Evolutionary conservation across 139 green algal species (phyloP).

Genomic region (Dunaliella primolecta): DNA sequence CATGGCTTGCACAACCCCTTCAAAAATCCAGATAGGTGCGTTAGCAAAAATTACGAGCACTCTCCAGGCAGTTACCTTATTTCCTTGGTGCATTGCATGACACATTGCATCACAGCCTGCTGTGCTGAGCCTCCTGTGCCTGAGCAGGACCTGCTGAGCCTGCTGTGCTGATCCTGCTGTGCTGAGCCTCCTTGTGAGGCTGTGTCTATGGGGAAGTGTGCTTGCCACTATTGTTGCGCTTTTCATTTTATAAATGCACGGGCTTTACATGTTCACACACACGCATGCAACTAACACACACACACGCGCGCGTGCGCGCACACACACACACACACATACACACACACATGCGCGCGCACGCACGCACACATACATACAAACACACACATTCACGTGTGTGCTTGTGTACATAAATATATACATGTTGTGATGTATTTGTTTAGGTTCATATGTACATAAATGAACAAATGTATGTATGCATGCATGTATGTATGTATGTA

Average conservation of each 20-base stretch:
- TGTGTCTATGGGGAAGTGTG: neutral
- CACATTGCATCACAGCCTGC: neutral
- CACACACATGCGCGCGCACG: neutral
- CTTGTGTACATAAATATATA: no score
- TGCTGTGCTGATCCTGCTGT: neutral
- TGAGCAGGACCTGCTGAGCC: neutral
- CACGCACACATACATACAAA: neutral
- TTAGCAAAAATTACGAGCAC: no score
- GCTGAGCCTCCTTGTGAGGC: neutral
- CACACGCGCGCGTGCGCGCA: neutral
- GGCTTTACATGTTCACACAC: no score
- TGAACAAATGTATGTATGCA: no score
- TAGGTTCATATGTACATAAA: no score
- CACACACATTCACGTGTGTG: neutral
- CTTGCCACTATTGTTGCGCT: neutral
- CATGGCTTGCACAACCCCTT: conserved; percentile 90
- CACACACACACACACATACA: neutral
- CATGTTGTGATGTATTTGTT: no score
- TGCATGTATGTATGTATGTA: no score
- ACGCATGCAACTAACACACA: neutral
- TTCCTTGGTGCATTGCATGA: neutral
- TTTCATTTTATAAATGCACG: no score
- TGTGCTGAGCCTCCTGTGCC: neutral
- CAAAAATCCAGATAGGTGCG: conserved; percentile 82
- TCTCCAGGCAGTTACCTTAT: no score